Evolutionary conservation across 208 protist genomes (phyloP), one percentile per base, ranked within the genome.

Genomic region (Crithidia expoeki): DNA sequence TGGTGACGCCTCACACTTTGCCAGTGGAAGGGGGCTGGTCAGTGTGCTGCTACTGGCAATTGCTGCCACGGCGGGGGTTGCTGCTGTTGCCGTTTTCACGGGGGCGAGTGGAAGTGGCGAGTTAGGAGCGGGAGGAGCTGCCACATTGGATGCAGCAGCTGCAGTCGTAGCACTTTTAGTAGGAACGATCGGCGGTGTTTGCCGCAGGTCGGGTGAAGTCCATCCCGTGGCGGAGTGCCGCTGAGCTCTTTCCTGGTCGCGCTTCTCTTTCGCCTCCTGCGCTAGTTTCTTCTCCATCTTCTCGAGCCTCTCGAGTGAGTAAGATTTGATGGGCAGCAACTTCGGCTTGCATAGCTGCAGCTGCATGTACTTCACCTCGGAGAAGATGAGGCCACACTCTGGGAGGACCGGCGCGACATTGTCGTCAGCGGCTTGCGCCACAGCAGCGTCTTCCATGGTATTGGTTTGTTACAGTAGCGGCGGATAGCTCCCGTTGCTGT

Each of bases 261-360:
- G 80, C 52, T 81, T 74, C 72, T 70, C 63, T 53, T 86, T 90
- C 9, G 62, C 62, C 55, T 92, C 88, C 32, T 76, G 68, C 16
- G 50, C 50, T 6, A 89, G n/a, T 46, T 88, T 84, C 53, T 85
- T 89, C 72, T 98, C 96, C 77, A 98, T 84, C 61, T 71, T 46
- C 74, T 99, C 96, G 1, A 99, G 79, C 50, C 93, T 92, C 72
- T 97, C 84, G 19, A 99, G 80, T 7, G 95, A 89, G 68, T 96
- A 89, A n/a, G 94, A 98, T 75, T 99, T 99, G 73, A 99, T 94
- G 32, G 97, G 94, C 72, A 99, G 89, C 34, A 99, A 88, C 78
- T 99, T 99, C 3, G 97, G 97, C 73, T 98, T 97, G 81, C 96
- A 98, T 19, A 99, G 81, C 21, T 98, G 70, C 55, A 90, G 86